A percentile compares a stretch with the other conserved stretches of the same genome.
Conservation (phyloP, 176 grass and related monocot species). For the Triticum timopheevii region DNA sequence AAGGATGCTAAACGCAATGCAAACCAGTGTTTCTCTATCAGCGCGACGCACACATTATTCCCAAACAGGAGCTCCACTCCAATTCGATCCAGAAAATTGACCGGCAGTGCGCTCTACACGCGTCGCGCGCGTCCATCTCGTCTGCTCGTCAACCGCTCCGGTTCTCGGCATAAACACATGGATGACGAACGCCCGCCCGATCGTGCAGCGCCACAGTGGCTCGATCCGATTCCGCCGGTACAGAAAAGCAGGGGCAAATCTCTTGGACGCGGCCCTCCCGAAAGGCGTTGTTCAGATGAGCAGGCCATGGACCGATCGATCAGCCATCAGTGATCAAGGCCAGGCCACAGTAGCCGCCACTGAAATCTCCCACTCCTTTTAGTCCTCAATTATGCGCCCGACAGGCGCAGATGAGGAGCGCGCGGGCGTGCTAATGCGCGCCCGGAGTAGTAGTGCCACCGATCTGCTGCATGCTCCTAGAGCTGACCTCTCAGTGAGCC, state of each 20-base stretch:
- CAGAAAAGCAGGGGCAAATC: constrained; percentile 32
- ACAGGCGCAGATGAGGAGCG: constrained; percentile 20
- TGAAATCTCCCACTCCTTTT: background rate
- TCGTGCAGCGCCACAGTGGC: background rate
- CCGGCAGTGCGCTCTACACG: background rate
- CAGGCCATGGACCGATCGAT: background rate
- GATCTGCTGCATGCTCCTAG: background rate
- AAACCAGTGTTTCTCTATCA: background rate
- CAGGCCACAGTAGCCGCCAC: constrained; percentile 31
- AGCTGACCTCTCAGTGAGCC: constrained; percentile 29
- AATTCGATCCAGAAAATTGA: constrained; percentile 1
- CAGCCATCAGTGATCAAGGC: no score
- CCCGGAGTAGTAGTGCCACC: background rate
- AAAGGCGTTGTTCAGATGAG: background rate
- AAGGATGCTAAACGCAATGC: background rate
- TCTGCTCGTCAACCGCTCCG: background rate
- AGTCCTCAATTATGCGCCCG: constrained; percentile 43
- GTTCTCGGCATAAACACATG: constrained; percentile 5
- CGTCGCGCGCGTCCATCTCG: constrained; percentile 14
- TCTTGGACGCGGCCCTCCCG: background rate
- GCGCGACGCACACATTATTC: background rate
- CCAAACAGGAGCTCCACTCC: background rate
- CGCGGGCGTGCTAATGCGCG: constrained; percentile 1
- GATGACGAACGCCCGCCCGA: background rate
- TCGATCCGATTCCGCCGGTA: constrained; percentile 22